Evolutionary conservation across 768 basidiomycete species (phyloP).

Genomic region (Cyathus striatus): DNA sequence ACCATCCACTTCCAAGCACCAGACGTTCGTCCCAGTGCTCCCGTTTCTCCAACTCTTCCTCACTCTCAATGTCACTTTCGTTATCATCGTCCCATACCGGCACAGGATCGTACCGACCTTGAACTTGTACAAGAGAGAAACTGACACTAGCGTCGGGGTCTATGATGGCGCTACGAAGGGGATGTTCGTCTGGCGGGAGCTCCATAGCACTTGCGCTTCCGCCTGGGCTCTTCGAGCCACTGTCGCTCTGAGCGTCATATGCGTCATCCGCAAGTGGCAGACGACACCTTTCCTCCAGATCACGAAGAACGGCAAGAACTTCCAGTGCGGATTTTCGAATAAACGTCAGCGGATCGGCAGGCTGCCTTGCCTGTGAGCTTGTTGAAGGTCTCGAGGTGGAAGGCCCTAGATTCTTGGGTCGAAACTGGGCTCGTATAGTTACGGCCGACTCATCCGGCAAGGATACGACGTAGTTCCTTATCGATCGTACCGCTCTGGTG

Average conservation of each 20-base stretch:
- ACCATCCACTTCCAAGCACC: conserved; percentile 77
- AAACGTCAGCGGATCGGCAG: conserved; percentile 57
- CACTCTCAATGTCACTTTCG: conserved; percentile 33
- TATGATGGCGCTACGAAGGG: conserved; percentile 19
- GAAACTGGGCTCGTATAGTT: conserved; percentile 52
- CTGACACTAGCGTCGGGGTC: conserved; percentile 62
- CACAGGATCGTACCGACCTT: conserved; percentile 57
- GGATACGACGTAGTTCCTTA: conserved; percentile 78
- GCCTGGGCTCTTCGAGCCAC: conserved; percentile 55
- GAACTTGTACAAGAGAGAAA: conserved; percentile 65
- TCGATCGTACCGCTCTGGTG: conserved; percentile 74
- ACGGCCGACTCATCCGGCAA: conserved; percentile 72
- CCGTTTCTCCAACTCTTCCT: conserved; percentile 51
- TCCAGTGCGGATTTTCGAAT: conserved; percentile 80
- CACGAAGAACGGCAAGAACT: conserved; percentile 73
- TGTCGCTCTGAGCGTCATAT: conserved; percentile 79
- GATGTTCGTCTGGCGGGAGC: conserved; percentile 30
- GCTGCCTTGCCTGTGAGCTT: conserved; percentile 16
- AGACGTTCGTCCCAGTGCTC: conserved; percentile 81
- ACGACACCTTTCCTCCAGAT: conserved; percentile 74
- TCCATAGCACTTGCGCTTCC: conserved; percentile 30
- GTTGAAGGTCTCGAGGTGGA: conserved; percentile 21
- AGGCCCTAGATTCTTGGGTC: conserved; percentile 31
- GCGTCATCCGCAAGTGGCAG: conserved; percentile 75
- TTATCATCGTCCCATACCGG: conserved; percentile 83